Base-by-base conservation (phyloP, 495 filamentous ascomycete species). In the Lophium mytilinum region DNA sequence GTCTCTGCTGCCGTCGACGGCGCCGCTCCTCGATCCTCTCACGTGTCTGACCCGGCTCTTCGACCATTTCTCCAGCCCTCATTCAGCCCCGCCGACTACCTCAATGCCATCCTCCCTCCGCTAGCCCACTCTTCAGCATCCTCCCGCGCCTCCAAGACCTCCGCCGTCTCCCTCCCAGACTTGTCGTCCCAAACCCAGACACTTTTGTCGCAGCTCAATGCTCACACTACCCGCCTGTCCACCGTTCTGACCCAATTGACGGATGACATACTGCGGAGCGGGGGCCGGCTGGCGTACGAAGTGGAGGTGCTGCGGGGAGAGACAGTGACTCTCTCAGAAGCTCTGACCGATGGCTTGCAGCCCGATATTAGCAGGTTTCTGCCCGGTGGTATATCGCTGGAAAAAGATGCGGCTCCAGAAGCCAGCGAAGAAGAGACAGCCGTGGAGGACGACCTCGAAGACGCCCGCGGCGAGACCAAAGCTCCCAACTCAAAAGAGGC, bases 291-390 rank as follows among this genome's bases (percentile, higher is more conserved):
- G 18, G 88, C 90, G 24, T 98, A 98, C 71, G 89, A 96, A 65
- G 92, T 98, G 9, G 93, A 98, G 67, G 80, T 97, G 8, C 72
- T 98, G 9, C 83, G 90, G 7, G 91, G 91, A 51, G 93, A 97
- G 66, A 83, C 89, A 0, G 75, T 88, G 15, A 79, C 83, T 34
- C 70, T 95, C 43, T 83, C 85, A 0, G 90, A 96, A 59, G 75
- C 85, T 6, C 71, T 98, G 56, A 81, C 82, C 0, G 88, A 92
- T 57, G 75, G 76, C 0, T 70, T 95, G 21, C 75, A 80, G 10
- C 76, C 82, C 3, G 86, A 90, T 54, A 82, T 95, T 19, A 71
- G 68, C 24, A 82, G 80, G 54, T 90, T 95, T 54, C 76, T 87
- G 6, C 82, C 82, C 0, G 73, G 72, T 1, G 76, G 78, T 15